These are phyloP conservation scores for Arctium lappa DNA, from an alignment of 129 eudicot genomes.

Conservation along the genomic window DNA sequence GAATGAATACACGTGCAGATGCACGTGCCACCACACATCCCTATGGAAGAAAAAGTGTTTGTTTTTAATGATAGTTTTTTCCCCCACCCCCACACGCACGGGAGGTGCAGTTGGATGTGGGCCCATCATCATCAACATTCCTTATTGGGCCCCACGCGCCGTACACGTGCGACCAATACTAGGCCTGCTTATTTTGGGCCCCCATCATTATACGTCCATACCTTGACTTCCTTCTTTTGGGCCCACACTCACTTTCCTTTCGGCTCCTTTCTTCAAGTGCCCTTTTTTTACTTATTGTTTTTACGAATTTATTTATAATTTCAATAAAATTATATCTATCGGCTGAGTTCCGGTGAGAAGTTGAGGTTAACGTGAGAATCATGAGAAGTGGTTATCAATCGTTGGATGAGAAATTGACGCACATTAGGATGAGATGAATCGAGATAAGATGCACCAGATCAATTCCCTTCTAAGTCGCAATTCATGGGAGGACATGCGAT, in stretches of 20 bases:
- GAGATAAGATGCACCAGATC: too few relatives aligned
- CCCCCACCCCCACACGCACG: slow-evolving; percentile 48
- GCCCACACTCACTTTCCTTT: slow-evolving; percentile 33
- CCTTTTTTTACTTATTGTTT: not conserved
- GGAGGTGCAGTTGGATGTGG: slow-evolving; percentile 17
- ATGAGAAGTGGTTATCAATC: too few relatives aligned
- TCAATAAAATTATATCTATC: not conserved
- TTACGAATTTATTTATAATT: not conserved
- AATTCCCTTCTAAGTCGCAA: too few relatives aligned
- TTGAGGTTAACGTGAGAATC: too few relatives aligned
- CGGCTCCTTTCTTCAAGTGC: slow-evolving; percentile 36
- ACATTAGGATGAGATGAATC: too few relatives aligned
- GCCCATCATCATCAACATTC: slow-evolving; percentile 37
- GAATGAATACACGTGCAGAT: slow-evolving; percentile 41
- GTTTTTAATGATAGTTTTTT: slow-evolving; percentile 39
- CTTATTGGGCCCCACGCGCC: slow-evolving; percentile 40
- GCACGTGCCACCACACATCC: slow-evolving; percentile 76
- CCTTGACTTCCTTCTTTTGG: slow-evolving; percentile 33
- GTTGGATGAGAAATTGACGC: too few relatives aligned
- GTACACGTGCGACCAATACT: slow-evolving; percentile 39
- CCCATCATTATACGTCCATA: slow-evolving; percentile 34
- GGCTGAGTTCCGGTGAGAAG: too few relatives aligned
- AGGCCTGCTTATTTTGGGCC: slow-evolving; percentile 42
- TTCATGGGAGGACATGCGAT: too few relatives aligned
- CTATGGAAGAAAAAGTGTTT: slow-evolving; percentile 33